Conservation (phyloP, 2,329 filamentous ascomycete species). For the Microsporum canis region DNA sequence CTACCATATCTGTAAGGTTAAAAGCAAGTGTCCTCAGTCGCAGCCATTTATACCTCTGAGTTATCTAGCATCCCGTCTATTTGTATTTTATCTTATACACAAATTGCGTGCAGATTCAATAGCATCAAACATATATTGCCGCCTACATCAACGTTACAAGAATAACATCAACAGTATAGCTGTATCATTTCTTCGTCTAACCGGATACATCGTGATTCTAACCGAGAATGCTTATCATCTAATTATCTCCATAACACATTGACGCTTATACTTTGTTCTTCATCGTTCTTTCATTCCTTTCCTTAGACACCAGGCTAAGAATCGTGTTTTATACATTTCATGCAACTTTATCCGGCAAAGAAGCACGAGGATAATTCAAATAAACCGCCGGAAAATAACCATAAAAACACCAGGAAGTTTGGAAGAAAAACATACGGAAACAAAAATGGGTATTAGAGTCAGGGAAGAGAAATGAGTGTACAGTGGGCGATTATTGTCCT, state of each 20-base stretch:
- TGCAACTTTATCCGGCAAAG: background rate
- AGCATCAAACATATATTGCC: background rate
- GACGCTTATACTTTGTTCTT: background rate
- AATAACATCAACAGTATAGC: background rate
- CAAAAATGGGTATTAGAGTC: background rate
- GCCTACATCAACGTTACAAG: background rate
- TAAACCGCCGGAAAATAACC: background rate
- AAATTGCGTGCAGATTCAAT: background rate
- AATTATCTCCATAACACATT: background rate
- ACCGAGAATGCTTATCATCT: background rate
- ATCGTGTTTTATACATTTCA: background rate
- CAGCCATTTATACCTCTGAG: background rate
- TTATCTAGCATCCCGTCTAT: background rate
- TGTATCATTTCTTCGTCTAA: background rate
- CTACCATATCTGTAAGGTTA: background rate
- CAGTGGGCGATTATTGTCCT: background rate
- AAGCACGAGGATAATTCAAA: background rate
- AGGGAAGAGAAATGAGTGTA: background rate
- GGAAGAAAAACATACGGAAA: background rate
- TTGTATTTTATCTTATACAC: background rate
- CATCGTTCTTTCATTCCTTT: background rate
- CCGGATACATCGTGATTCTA: background rate
- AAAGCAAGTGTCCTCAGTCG: background rate
- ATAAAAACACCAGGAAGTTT: background rate
- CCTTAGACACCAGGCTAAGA: background rate